A percentile compares a stretch with the other conserved stretches of the same genome.
These are phyloP conservation scores for Aurantiochytrium sp. DNA, from an alignment of 108 stramenopile genomes.

Conservation along the genomic window DNA sequence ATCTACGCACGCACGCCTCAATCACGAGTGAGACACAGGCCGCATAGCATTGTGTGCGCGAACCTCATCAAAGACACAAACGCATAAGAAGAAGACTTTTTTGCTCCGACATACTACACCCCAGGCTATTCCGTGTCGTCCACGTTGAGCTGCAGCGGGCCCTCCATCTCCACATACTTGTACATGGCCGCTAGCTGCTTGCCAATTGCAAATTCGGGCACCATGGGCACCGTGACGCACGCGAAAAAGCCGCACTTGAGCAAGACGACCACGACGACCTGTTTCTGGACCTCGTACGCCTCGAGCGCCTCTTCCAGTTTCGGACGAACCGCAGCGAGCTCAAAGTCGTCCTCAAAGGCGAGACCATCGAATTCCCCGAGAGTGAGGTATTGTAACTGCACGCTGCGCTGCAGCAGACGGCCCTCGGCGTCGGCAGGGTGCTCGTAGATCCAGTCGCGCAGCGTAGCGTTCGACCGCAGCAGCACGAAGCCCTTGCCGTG, in stretches of 20 bases:
- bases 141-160: slow-evolving; percentile 5
- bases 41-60: too few species aligned
- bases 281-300: not conserved
- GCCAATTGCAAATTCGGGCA: slow-evolving; percentile 15
- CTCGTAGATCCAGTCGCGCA: not conserved
- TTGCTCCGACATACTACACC: not conserved
- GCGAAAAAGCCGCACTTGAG: not conserved
- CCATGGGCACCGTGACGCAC: not conserved
- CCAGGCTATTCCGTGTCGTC: not conserved
- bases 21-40: too few species aligned
- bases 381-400: slow-evolving; percentile 9
- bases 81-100: not conserved
- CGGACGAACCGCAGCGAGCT: not conserved
- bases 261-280: not conserved
- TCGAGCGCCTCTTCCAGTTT: not conserved
- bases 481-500: not conserved
- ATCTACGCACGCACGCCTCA: too few species aligned
- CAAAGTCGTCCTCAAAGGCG: slow-evolving; percentile 12
- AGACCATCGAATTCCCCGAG: slow-evolving; percentile 5
- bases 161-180: not conserved
- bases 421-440: not conserved
- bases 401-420: not conserved
- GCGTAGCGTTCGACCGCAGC: not conserved
- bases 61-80: too few species aligned
- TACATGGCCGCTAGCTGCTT: slow-evolving; percentile 13